Base-by-base conservation (phyloP, 371 early-diverging fungal genomes). In the Nematocida sp. region DNA sequence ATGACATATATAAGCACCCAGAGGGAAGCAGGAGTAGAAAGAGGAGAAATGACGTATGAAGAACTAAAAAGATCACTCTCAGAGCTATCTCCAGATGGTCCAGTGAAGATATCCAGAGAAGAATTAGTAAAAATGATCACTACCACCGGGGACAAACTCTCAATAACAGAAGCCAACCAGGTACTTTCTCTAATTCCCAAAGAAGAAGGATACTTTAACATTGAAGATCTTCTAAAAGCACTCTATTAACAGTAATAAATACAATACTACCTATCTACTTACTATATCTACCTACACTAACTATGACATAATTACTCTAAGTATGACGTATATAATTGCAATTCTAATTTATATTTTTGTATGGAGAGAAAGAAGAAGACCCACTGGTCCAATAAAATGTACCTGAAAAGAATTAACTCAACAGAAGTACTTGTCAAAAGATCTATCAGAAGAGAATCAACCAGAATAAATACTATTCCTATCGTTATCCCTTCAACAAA, bases 1-100 rank as follows among this genome's bases (percentile, higher is more conserved):
- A 65, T 65, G 65, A 32, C 53, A 32, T 65, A 65, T 45, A 29
- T 65, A 49, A 65, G 65, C 46, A 65, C 52, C 17, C 65, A 65
- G 49, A 31, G 32, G 38, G 19, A 13, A 49, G n/a, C 13, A 5
- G 7, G 11, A 5, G 38, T 13, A 0, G 11, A 23, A 31, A 27
- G 13, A 53, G 35, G 53, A 37, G 53, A 53, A 7, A 65, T 65
- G 55, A 23, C 53, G n/a, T 7, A 17, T 13, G 65, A 52, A 31
- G 53, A 65, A 40, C 19, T 65, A 4, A 65, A 7, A 23, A 13
- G 34, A 32, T 53, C 35, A 15, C 43, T 65, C 4, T 1, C 29
- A 45, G 65, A 65, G 38, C 38, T 65, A 32, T 19, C 65, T 4
- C 37, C 15, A 5, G 27, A 53, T 21, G 21, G n/a, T 13, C 7